Evolutionary conservation across 2,329 filamentous ascomycete species (phyloP).

Genomic region (Colletotrichum sojae): DNA sequence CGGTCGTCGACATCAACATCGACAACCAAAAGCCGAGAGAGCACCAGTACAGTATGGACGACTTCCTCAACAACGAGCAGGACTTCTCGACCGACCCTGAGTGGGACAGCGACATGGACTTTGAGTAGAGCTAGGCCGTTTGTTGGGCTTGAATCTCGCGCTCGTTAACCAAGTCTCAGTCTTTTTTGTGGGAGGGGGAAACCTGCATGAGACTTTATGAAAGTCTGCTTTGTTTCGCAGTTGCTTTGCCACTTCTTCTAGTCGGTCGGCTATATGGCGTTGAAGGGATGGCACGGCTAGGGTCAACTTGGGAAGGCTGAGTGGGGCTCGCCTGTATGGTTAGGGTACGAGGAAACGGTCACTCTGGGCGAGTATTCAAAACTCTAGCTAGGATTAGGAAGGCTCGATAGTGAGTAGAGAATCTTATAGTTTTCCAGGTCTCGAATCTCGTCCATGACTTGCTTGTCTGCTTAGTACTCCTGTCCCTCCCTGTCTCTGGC

Average conservation of each 20-base stretch:
- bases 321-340: slow-evolving; percentile 14
- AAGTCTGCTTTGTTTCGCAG: background rate
- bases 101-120: slow-evolving; percentile 70
- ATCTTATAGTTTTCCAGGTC: too few species aligned
- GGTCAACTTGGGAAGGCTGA: slow-evolving; percentile 1
- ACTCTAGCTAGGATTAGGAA: background rate
- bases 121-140: slow-evolving; percentile 54
- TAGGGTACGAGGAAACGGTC: background rate
- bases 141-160: background rate
- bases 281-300: background rate
- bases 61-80: slow-evolving; percentile 74
- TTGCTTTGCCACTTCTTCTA: background rate
- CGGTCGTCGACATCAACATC: slow-evolving; percentile 78
- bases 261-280: background rate
- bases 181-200: too few species aligned
- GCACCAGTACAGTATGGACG: slow-evolving; percentile 77
- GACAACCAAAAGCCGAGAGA: slow-evolving; percentile 83
- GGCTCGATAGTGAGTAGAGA: too few species aligned
- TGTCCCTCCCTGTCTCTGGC: too few species aligned
- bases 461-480: too few species aligned
- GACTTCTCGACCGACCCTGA: slow-evolving; percentile 70
- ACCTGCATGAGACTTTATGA: background rate
- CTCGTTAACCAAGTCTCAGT: background rate
- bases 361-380: background rate
- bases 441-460: too few species aligned